phyloP scores from a whole-genome alignment of 2,329 filamentous ascomycete species.

The Aaosphaeria pasadenensis region DNA sequence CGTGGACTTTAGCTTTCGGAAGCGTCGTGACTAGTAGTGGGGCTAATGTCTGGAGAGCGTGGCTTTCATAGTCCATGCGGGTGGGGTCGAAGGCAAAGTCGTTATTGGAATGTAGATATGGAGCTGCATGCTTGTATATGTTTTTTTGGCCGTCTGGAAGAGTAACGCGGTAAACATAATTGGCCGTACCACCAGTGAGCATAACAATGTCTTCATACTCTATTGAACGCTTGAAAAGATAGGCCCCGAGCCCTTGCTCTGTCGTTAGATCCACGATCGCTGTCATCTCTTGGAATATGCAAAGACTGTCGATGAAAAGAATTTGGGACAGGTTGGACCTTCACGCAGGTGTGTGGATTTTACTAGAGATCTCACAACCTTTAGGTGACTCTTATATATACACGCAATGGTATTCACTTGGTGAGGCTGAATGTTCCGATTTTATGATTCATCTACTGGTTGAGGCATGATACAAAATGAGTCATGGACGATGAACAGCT shows the following conservation, averaged over 20 bases:
- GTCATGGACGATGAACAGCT: too few species aligned
- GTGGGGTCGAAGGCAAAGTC: slow-evolving; percentile 21
- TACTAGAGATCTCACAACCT: too few species aligned
- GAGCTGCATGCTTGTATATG: slow-evolving; percentile 37
- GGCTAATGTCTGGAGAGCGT: slow-evolving; percentile 16
- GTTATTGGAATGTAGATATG: slow-evolving; percentile 21
- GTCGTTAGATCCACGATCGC: slow-evolving; percentile 13
- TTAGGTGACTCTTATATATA: too few species aligned
- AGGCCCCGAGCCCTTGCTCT: slow-evolving; percentile 15
- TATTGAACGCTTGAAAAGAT: slow-evolving; percentile 11
- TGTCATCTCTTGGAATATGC: slow-evolving; percentile 4
- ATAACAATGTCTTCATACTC: slow-evolving; percentile 7
- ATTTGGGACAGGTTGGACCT: too few species aligned
- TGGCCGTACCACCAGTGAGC: slow-evolving; percentile 33
- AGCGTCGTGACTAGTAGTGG: slow-evolving; percentile 5
- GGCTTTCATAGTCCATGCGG: slow-evolving; percentile 36
- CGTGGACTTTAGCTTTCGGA: slow-evolving; percentile 10
- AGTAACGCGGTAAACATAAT: slow-evolving; percentile 33
- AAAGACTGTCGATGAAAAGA: too few species aligned
- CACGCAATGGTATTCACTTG: too few species aligned
- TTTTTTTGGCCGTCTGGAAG: slow-evolving; percentile 7
- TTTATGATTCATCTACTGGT: too few species aligned
- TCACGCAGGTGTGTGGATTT: too few species aligned
- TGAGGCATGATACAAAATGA: too few species aligned
- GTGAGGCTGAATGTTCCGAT: too few species aligned